Conservation (phyloP, 2,329 filamentous ascomycete genomes). For the Colletotrichum chrysophilum region DNA sequence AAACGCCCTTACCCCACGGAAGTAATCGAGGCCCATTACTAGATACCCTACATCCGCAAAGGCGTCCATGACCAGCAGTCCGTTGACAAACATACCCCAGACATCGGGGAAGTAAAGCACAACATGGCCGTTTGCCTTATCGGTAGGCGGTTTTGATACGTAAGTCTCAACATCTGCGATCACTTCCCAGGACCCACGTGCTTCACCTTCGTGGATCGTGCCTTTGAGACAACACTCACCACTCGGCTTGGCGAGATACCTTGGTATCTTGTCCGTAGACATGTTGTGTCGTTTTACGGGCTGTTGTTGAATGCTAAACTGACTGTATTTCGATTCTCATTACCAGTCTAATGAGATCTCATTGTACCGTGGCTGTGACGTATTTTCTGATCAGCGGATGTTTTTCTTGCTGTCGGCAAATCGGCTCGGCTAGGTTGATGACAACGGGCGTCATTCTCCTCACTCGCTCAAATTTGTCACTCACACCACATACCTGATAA, state of each 20-base stretch:
- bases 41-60: neutral
- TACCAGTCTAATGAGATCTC: neutral
- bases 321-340: neutral
- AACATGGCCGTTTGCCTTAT: neutral
- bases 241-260: neutral
- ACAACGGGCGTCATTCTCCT: neutral
- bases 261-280: accelerated
- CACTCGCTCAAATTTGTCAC: neutral
- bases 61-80: neutral
- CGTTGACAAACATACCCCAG: neutral
- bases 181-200: neutral
- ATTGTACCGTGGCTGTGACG: neutral
- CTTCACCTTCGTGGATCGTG: neutral
- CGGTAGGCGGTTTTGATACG: neutral
- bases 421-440: neutral
- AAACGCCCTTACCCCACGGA: neutral
- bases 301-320: neutral
- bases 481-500: neutral
- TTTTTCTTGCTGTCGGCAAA: neutral
- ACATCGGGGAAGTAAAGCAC: neutral
- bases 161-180: neutral
- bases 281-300: neutral
- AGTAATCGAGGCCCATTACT: neutral
- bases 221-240: neutral
- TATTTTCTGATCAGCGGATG: neutral